phyloP scores from a whole-genome alignment of 257 asterid species.

The Nicotiana attenuata region DNA sequence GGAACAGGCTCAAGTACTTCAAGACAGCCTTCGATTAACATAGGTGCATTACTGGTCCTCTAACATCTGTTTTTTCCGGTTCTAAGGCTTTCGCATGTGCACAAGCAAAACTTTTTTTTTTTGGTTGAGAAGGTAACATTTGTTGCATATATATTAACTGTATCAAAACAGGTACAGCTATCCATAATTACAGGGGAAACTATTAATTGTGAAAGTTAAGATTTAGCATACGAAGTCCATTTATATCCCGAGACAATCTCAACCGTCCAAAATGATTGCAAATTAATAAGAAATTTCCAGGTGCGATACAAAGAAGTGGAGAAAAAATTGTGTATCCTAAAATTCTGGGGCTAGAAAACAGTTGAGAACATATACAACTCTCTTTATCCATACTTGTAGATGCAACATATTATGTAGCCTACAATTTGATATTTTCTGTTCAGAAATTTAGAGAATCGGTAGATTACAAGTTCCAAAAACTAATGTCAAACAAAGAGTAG shows the following conservation, averaged over 20 bases:
- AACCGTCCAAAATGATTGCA: background rate
- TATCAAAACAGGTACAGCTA: too few relatives aligned
- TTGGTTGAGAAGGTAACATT: too few relatives aligned
- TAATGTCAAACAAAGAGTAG: background rate
- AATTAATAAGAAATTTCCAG: background rate
- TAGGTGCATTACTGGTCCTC: conserved; percentile 2
- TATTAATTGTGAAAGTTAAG: background rate
- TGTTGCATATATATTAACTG: too few relatives aligned
- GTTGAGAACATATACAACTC: background rate
- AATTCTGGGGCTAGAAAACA: background rate
- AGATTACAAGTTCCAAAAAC: background rate
- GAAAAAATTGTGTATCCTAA: background rate
- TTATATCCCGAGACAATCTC: background rate
- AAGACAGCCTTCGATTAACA: background rate
- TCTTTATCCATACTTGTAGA: background rate
- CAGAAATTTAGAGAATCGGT: background rate
- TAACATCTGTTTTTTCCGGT: background rate
- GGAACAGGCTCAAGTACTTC: background rate
- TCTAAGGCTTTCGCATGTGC: background rate
- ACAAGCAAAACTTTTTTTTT: background rate
- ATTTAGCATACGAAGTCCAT: background rate
- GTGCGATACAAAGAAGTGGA: background rate
- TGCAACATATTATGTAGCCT: background rate
- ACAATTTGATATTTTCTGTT: background rate
- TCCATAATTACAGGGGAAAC: background rate